Conservation (phyloP, 345 rosid species). For the Eucalyptus regnans region DNA sequence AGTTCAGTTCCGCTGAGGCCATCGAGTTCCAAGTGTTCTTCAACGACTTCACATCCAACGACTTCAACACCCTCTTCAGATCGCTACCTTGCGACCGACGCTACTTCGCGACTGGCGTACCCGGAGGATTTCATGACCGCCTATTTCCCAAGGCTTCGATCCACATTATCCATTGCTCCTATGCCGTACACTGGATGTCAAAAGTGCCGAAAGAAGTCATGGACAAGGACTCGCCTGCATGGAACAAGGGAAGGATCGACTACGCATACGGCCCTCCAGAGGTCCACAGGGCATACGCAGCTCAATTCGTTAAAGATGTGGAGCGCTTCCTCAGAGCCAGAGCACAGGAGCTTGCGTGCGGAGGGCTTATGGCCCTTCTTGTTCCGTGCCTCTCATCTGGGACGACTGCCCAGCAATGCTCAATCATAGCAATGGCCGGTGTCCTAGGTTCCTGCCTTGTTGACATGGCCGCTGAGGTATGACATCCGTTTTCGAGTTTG, state of each 20-base stretch:
- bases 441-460: slow-evolving; percentile 10
- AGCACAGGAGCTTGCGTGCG: slow-evolving; percentile 18
- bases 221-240: slow-evolving; percentile 17
- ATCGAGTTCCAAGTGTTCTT: slow-evolving; percentile 17
- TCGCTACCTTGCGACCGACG: background rate
- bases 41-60: slow-evolving; percentile 19
- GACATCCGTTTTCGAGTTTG: background rate
- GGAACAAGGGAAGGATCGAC: slow-evolving; percentile 35
- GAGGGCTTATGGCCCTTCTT: slow-evolving; percentile 23
- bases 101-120: background rate
- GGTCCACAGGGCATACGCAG: slow-evolving; percentile 15
- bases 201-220: slow-evolving; percentile 17
- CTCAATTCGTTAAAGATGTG: slow-evolving; percentile 25
- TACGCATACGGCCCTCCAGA: slow-evolving; percentile 13
- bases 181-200: slow-evolving; percentile 29
- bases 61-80: slow-evolving; percentile 32
- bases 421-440: slow-evolving; percentile 4
- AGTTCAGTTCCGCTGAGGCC: background rate
- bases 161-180: slow-evolving; percentile 1
- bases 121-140: background rate
- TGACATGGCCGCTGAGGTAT: slow-evolving; percentile 20
- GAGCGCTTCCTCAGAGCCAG: slow-evolving; percentile 23
- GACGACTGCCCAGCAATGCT: slow-evolving; percentile 3
- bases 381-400: slow-evolving; percentile 10
- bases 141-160: background rate